Conservation (phyloP, 805 yeast genomes). For the Lachancea quebecensis region DNA sequence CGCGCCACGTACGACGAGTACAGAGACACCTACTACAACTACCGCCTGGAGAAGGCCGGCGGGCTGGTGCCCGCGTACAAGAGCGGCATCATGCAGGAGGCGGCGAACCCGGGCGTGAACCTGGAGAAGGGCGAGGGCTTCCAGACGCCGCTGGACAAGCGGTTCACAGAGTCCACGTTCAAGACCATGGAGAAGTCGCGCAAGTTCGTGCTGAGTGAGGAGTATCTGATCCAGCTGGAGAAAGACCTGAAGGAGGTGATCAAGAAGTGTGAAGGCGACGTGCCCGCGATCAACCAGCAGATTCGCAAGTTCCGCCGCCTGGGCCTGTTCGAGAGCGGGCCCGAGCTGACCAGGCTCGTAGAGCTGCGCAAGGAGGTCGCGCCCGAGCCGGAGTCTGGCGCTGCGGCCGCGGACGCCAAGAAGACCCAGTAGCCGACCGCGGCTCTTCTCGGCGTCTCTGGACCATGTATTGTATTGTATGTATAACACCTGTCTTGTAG, state of each 20-base stretch:
- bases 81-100: constrained; percentile 56
- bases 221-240: constrained; percentile 47
- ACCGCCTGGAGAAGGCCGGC: constrained; percentile 58
- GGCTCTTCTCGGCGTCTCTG: neutral
- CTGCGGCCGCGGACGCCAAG: constrained; percentile 14
- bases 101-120: constrained; percentile 51
- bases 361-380: constrained; percentile 22
- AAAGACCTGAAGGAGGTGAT: constrained; percentile 37
- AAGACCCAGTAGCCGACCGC: constrained; percentile 8
- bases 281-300: constrained; percentile 33
- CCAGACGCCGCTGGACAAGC: constrained; percentile 45
- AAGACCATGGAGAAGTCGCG: constrained; percentile 36
- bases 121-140: constrained; percentile 83
- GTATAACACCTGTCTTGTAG: too few species aligned
- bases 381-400: constrained; percentile 5
- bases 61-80: constrained; percentile 71
- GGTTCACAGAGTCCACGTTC: constrained; percentile 32
- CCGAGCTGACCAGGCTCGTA: constrained; percentile 23
- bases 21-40: constrained; percentile 59
- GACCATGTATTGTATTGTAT: too few species aligned
- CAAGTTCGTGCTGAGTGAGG: constrained; percentile 50
- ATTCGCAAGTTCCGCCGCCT: constrained; percentile 60
- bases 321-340: constrained; percentile 52
- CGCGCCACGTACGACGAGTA: constrained; percentile 65
- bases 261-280: constrained; percentile 31